phyloP scores from a whole-genome alignment of 73 alveolate species.

The Paraurostyla sp. region DNA sequence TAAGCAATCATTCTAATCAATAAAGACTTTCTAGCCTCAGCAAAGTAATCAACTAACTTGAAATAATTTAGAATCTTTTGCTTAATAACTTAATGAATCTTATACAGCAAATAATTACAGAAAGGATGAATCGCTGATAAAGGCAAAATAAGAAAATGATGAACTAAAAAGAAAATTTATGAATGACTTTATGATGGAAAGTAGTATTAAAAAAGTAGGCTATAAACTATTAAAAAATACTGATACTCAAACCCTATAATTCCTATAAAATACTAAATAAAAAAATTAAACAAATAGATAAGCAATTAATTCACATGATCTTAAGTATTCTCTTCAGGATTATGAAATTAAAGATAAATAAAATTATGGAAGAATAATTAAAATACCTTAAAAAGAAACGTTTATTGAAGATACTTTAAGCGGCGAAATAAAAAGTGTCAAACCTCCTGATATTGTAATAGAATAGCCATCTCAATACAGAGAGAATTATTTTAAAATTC shows the following conservation, averaged over 20 bases:
- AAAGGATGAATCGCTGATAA: background rate
- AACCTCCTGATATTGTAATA: slow-evolving; percentile 45
- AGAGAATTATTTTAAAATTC: slow-evolving; percentile 29
- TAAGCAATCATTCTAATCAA: too few species aligned
- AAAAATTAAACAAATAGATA: background rate
- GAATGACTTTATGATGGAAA: background rate
- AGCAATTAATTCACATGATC: slow-evolving; percentile 39
- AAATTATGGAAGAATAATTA: background rate
- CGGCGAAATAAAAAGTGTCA: background rate
- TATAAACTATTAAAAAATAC: slow-evolving; percentile 16
- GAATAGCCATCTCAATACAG: slow-evolving; percentile 33
- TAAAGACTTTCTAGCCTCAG: background rate
- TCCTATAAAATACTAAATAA: background rate
- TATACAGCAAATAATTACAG: too few species aligned
- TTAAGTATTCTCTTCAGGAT: slow-evolving; percentile 26
- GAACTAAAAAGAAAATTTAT: slow-evolving; percentile 1
- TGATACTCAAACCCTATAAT: background rate
- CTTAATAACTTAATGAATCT: too few species aligned
- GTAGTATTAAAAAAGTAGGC: slow-evolving; percentile 23
- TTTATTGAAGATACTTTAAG: background rate
- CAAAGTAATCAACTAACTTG: too few species aligned
- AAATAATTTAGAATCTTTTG: too few species aligned
- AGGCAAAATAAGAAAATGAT: background rate
- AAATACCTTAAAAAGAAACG: slow-evolving; percentile 5
- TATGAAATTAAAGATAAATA: slow-evolving; percentile 1